These are phyloP conservation scores for Penicillium palitans DNA, from an alignment of 2,329 filamentous ascomycete species.

Conservation along the genomic window DNA sequence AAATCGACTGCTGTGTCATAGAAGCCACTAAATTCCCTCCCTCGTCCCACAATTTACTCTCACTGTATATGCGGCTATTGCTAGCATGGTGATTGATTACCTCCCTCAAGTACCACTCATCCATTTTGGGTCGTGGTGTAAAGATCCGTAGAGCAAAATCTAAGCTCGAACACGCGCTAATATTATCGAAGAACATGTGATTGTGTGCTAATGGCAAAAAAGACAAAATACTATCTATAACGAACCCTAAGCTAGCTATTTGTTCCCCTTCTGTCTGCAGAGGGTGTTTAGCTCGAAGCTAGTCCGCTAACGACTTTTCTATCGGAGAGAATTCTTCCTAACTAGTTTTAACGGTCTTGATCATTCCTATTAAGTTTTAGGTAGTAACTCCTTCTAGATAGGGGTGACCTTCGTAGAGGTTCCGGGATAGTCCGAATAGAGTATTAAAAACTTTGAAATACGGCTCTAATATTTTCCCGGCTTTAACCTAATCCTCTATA, in stretches of 20 bases:
- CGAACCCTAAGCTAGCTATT: background rate
- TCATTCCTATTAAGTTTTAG: background rate
- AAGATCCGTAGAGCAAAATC: background rate
- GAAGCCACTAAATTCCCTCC: constrained; percentile 48
- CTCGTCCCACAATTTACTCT: constrained; percentile 49
- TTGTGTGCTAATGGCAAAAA: background rate
- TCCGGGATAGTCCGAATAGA: background rate
- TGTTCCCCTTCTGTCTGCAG: background rate
- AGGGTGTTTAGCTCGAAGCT: background rate
- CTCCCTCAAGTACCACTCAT: background rate
- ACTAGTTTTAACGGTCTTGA: background rate
- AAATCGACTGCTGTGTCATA: constrained; percentile 51
- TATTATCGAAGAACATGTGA: background rate
- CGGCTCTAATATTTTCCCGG: background rate
- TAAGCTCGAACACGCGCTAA: background rate
- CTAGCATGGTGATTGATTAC: background rate
- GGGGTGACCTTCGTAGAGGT: background rate
- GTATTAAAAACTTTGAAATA: background rate
- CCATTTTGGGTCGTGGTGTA: background rate
- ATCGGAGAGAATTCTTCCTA: background rate
- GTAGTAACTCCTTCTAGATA: background rate
- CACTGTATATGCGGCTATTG: constrained; percentile 51
- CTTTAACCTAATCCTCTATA: background rate
- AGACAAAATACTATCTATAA: background rate
- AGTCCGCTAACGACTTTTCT: background rate